These are phyloP conservation scores for Talaromyces islandicus DNA, from an alignment of 2,329 filamentous ascomycete species.

Conservation along the genomic window DNA sequence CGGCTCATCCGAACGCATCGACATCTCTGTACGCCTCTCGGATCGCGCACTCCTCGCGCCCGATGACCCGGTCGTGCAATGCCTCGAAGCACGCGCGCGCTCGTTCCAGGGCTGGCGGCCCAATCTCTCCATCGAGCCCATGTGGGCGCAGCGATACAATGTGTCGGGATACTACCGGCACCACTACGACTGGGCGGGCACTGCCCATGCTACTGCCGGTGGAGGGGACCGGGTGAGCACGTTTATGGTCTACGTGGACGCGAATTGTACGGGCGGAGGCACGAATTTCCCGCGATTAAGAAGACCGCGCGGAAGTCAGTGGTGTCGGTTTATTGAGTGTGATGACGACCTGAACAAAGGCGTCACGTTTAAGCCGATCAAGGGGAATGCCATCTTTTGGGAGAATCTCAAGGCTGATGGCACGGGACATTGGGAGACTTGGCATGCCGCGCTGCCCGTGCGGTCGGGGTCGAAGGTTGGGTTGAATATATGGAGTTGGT, in stretches of 20 bases:
- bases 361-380: slow-evolving; percentile 53
- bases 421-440: slow-evolving; percentile 52
- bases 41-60: slow-evolving; percentile 42
- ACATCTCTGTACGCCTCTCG: slow-evolving; percentile 47
- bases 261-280: slow-evolving; percentile 51
- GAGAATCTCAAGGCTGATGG: slow-evolving; percentile 54
- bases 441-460: slow-evolving; percentile 57
- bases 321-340: slow-evolving; percentile 56
- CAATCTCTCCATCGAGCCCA: slow-evolving; percentile 53
- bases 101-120: slow-evolving; percentile 56
- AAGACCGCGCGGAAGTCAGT: slow-evolving; percentile 38
- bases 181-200: slow-evolving; percentile 54
- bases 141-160: slow-evolving; percentile 58
- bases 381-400: slow-evolving; percentile 58
- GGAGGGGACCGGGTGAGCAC: slow-evolving; percentile 47
- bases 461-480: slow-evolving; percentile 52
- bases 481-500: slow-evolving; percentile 62
- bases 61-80: slow-evolving; percentile 47
- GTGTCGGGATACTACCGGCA: slow-evolving; percentile 52
- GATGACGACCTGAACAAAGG: slow-evolving; percentile 22
- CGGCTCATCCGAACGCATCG: slow-evolving; percentile 40
- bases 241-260: slow-evolving; percentile 57
- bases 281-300: slow-evolving; percentile 54
- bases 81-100: slow-evolving; percentile 54
- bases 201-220: slow-evolving; percentile 22